A percentile compares a stretch with the other conserved stretches of the same genome.
phyloP scores from a whole-genome alignment of 768 basidiomycete species.

The Termitomyces sp. region DNA sequence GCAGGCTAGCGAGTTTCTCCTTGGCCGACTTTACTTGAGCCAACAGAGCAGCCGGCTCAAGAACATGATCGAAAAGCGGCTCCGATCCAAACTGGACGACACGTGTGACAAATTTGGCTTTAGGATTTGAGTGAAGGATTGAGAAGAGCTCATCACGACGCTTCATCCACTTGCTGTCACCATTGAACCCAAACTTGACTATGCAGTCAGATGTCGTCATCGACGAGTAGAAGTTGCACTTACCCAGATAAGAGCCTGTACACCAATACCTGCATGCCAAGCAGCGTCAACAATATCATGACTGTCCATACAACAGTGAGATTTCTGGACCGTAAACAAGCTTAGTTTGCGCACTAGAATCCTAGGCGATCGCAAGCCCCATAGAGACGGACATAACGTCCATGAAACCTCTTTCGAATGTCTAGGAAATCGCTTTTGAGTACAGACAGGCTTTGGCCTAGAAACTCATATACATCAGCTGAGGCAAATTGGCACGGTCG shows the following conservation, averaged over 20 bases:
- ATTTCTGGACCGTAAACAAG: neutral
- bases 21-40: constrained; percentile 49
- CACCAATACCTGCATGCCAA: constrained; percentile 64
- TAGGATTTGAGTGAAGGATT: constrained; percentile 55
- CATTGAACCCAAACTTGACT: constrained; percentile 46
- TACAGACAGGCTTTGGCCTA: constrained; percentile 55
- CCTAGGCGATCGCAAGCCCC: constrained; percentile 42
- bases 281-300: constrained; percentile 67
- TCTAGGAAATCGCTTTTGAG: constrained; percentile 29
- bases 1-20: constrained; percentile 42
- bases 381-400: constrained; percentile 62
- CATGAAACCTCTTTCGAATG: constrained; percentile 10
- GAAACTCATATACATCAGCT: neutral
- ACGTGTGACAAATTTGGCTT: constrained; percentile 64
- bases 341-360: constrained; percentile 38
- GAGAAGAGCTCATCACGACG: constrained; percentile 51
- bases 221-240: constrained; percentile 13
- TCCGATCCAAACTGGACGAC: constrained; percentile 71
- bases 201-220: neutral
- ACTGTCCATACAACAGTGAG: constrained; percentile 18
- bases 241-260: constrained; percentile 78
- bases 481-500: neutral
- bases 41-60: constrained; percentile 46
- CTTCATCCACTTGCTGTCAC: constrained; percentile 44
- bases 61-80: constrained; percentile 59